phyloP scores from a whole-genome alignment of 1,284 basidiomycete genomes.

The Cryptococcus hybrid region DNA sequence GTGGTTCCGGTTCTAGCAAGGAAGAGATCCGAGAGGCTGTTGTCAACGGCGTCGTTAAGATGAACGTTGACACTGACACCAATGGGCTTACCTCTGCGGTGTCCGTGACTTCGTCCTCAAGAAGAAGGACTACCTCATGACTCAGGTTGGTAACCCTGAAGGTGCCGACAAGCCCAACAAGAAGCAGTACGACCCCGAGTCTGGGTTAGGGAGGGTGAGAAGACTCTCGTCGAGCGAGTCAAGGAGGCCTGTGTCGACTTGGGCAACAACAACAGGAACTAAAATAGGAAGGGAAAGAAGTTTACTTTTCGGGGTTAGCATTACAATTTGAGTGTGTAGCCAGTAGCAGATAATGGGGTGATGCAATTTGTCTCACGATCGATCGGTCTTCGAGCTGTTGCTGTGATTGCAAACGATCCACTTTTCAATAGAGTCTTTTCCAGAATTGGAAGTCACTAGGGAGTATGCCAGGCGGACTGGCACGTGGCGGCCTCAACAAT shows the following conservation, averaged over 20 bases:
- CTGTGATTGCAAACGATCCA: too few species aligned
- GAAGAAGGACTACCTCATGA: constrained; percentile 80
- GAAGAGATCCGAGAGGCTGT: constrained; percentile 96
- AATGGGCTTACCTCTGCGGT: constrained; percentile 87
- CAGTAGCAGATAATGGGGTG: too few species aligned
- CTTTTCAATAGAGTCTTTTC: too few species aligned
- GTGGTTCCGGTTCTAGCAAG: constrained; percentile 96
- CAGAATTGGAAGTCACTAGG: too few species aligned
- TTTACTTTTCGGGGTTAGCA: too few species aligned
- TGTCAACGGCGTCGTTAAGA: constrained; percentile 89
- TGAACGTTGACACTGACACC: constrained; percentile 90
- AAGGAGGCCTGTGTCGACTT: constrained; percentile 90
- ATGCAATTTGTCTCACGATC: too few species aligned
- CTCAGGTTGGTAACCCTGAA: constrained; percentile 93
- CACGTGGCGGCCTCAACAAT: too few species aligned
- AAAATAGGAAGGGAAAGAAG: constrained; percentile 6
- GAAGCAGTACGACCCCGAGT: constrained; percentile 93
- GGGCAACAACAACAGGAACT: constrained; percentile 62
- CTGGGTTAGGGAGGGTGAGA: constrained; percentile 98
- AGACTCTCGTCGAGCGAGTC: constrained; percentile 84
- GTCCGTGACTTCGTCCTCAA: constrained; percentile 83
- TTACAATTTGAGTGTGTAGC: too few species aligned
- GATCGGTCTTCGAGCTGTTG: too few species aligned
- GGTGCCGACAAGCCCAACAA: constrained; percentile 95
- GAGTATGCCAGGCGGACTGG: too few species aligned